Evolutionary conservation across 2,329 filamentous ascomycete species (phyloP).

Genomic region (Neonectria coccinea): DNA sequence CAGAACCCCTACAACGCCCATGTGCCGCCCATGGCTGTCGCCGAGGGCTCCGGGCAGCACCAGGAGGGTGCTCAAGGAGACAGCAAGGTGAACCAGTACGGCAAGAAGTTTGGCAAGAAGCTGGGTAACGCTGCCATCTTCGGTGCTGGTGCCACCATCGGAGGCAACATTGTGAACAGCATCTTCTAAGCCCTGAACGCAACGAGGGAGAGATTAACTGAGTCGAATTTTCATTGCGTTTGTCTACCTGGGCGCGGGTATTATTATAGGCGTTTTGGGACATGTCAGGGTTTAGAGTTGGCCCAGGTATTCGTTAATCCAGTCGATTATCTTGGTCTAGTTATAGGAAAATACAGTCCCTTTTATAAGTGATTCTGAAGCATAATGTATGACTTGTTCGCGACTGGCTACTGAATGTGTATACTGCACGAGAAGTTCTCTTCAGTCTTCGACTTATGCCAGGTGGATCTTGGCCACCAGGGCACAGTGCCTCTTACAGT

Average conservation of each 20-base stretch:
- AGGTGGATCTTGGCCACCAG: slow-evolving; percentile 18
- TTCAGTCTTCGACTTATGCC: background rate
- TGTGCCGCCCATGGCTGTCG: slow-evolving; percentile 80
- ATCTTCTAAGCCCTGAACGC: slow-evolving; percentile 74
- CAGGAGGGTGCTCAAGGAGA: slow-evolving; percentile 55
- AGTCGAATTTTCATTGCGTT: background rate
- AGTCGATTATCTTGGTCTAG: background rate
- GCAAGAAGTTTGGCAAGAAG: slow-evolving; percentile 98
- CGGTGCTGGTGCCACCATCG: slow-evolving; percentile 91
- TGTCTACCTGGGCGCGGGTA: slow-evolving; percentile 19
- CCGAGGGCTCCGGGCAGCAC: slow-evolving; percentile 63
- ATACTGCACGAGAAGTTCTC: background rate
- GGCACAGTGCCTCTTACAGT: slow-evolving; percentile 23
- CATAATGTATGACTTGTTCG: background rate
- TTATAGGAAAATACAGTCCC: background rate
- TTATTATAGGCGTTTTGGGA: slow-evolving; percentile 34
- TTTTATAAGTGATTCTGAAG: background rate
- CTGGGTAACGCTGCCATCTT: slow-evolving; percentile 84
- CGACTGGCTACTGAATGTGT: background rate
- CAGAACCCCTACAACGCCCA: slow-evolving; percentile 75
- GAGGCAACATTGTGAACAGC: slow-evolving; percentile 88
- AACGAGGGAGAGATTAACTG: background rate
- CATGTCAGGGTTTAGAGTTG: slow-evolving; percentile 21
- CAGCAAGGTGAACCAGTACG: slow-evolving; percentile 76
- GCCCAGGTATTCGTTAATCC: slow-evolving; percentile 8